A percentile compares a stretch with the other conserved stretches of the same genome.
Evolutionary conservation across 495 filamentous ascomycete genomes (phyloP).

Genomic region (Chaetomium cochliodes): DNA sequence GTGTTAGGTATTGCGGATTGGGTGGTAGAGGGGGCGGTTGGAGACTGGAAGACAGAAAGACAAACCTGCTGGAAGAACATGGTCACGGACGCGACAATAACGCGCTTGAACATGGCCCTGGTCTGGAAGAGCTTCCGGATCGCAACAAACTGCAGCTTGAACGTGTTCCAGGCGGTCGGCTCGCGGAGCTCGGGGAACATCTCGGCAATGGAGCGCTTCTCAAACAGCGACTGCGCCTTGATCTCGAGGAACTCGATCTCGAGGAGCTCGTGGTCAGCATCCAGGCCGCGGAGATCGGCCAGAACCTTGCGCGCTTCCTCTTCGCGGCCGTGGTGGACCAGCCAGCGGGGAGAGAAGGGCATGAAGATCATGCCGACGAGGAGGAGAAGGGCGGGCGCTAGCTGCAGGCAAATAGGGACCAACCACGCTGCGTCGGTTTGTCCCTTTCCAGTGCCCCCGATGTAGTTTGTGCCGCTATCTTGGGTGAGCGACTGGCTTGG

Average conservation of each 20-base stretch:
- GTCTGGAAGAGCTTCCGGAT: constrained; percentile 69
- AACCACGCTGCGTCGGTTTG: constrained; percentile 73
- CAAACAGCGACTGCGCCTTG: constrained; percentile 73
- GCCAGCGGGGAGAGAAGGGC: constrained; percentile 80
- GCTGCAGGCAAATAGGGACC: constrained; percentile 61
- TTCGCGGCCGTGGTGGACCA: constrained; percentile 70
- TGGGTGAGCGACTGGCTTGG: not conserved
- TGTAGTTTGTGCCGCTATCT: constrained; percentile 64
- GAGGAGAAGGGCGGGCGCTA: constrained; percentile 59
- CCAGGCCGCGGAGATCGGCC: constrained; percentile 61
- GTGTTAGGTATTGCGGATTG: constrained; percentile 14
- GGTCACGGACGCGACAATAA: constrained; percentile 63
- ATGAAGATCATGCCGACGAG: constrained; percentile 74
- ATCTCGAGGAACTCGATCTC: constrained; percentile 80
- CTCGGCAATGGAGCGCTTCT: constrained; percentile 70
- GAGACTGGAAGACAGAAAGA: not conserved
- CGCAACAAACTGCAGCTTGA: constrained; percentile 72
- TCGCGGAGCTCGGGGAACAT: constrained; percentile 67
- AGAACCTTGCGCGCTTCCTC: constrained; percentile 68
- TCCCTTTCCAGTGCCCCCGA: constrained; percentile 62
- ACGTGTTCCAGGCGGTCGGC: constrained; percentile 56
- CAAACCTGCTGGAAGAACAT: constrained; percentile 69
- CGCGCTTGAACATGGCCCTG: constrained; percentile 71
- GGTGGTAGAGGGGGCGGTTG: too few relatives aligned
- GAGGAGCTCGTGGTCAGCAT: constrained; percentile 61